A percentile compares a stretch with the other conserved stretches of the same genome.
Evolutionary conservation across 2,329 filamentous ascomycete genomes (phyloP).

Genomic region (Sclerotinia spermophila): DNA sequence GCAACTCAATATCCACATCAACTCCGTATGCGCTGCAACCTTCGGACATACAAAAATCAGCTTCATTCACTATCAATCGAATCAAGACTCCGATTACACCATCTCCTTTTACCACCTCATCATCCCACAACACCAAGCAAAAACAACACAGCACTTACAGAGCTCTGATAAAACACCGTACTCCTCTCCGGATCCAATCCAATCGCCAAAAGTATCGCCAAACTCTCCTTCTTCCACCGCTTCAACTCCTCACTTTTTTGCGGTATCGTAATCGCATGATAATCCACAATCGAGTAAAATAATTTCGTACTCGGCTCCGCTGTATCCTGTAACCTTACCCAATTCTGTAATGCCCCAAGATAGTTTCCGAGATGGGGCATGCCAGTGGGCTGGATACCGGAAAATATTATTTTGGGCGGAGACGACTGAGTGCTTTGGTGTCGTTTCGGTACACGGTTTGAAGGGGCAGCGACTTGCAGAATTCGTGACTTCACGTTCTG

Average conservation of each 20-base stretch:
- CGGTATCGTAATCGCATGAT: conserved; percentile 84
- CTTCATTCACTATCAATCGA: not conserved
- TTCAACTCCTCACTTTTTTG: conserved; percentile 61
- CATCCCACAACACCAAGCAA: not conserved
- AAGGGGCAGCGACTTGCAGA: not conserved
- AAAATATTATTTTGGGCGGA: conserved; percentile 63
- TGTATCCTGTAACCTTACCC: conserved; percentile 74
- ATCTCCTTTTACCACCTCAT: not conserved
- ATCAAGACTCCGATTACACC: not conserved
- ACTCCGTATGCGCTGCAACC: conserved; percentile 76
- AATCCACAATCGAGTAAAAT: conserved; percentile 84
- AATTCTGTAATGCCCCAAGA: conserved; percentile 81
- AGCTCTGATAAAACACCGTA: conserved; percentile 78
- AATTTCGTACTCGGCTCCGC: conserved; percentile 56
- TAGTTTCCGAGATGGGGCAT: conserved; percentile 95
- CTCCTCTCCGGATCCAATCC: conserved; percentile 76
- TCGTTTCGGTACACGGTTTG: not conserved
- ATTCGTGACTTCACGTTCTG: conserved; percentile 19
- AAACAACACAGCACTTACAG: conserved; percentile 47
- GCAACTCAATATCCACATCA: conserved; percentile 97
- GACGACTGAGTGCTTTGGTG: not conserved
- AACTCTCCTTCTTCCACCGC: conserved; percentile 65
- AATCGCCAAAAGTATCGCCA: conserved; percentile 78
- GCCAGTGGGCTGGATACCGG: conserved; percentile 94
- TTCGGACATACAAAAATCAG: conserved; percentile 36